Base-by-base conservation (phyloP, 2,329 filamentous ascomycete genomes). In the Xylaria digitata region DNA sequence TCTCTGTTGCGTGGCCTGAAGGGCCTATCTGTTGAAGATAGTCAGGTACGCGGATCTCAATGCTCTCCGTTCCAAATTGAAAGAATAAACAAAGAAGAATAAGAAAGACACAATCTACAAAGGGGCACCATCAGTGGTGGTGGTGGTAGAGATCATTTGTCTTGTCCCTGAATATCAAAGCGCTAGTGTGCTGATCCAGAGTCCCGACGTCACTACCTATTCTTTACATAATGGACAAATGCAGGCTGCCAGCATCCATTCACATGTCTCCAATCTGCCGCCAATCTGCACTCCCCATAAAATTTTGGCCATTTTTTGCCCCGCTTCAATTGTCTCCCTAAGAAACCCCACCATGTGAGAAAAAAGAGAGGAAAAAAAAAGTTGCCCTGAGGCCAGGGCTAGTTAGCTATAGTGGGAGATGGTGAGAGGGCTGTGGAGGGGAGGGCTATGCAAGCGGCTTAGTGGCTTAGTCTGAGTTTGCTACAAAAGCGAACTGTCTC, bases 201-300 rank as follows among this genome's bases (percentile, higher is more conserved):
- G 17, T 48, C 19, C 30, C 58, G 19, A 67, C 65, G 65, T 67
- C 65, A 67, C 55, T 48, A n/a, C n/a, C n/a, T n/a, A 53, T 57
- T 42, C 37, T 55, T 48, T 37, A 48, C 56, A 45, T 52, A 34
- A 42, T 56, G 37, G 34, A 32, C 43, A 17, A 49, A 26, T 26
- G 30, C 58, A 30, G 15, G 19, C 53, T 23, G 26, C 59, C 2
- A 23, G n/a, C 7, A 17, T 26, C 37, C 43, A 52, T 52, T 67
- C 66, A 68, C 53, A 65, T 67, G 50, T 65, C 53, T 53, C 23
- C n/a, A 19, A 32, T 55, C 65, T 9, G 40, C 55, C 65, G 23
- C 65, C 37, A 40, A 45, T 65, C 53, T 53, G n/a, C n/a, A 19
- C 30, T 60, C 65, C 21, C 65, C 61, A 58, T 45, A 63, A 26